These are phyloP conservation scores for Fusarium sp. DNA, from an alignment of 2,329 filamentous ascomycete species.

Conservation along the genomic window DNA sequence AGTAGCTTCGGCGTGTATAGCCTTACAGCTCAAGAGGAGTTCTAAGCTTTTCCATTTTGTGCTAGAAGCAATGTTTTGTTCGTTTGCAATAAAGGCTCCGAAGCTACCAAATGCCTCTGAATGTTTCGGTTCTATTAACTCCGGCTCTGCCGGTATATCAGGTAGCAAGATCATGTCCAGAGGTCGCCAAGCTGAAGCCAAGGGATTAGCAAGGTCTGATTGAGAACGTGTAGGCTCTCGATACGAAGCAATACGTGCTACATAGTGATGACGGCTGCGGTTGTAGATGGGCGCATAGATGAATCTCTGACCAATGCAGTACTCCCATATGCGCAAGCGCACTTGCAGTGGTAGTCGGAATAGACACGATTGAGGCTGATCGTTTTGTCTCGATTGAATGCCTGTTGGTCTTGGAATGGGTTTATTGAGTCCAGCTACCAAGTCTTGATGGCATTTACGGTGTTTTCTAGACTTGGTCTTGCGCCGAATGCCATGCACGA, in stretches of 20 bases:
- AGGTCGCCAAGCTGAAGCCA: not conserved
- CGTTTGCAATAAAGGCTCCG: not conserved
- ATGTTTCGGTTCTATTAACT: not conserved
- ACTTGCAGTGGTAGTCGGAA: not conserved
- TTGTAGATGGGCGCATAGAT: not conserved
- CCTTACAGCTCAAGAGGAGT: not conserved
- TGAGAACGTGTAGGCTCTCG: not conserved
- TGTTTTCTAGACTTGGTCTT: not conserved
- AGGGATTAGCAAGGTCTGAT: not conserved
- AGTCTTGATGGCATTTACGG: not conserved
- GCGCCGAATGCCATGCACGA: not conserved
- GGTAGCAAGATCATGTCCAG: not conserved
- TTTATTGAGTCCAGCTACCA: not conserved
- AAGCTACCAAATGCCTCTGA: not conserved
- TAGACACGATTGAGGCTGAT: not conserved
- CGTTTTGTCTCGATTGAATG: not conserved
- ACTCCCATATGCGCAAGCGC: not conserved
- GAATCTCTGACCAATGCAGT: not conserved
- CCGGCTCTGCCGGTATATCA: not conserved
- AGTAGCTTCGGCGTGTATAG: accelerated
- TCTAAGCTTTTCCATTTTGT: not conserved
- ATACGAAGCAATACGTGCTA: not conserved
- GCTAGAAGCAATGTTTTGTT: accelerated
- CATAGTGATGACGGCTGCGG: not conserved
- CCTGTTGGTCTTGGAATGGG: not conserved